Evolutionary conservation across 176 grass and related monocot species (phyloP), one percentile per base, ranked within the genome.

Genomic region (Eleusine coracana): DNA sequence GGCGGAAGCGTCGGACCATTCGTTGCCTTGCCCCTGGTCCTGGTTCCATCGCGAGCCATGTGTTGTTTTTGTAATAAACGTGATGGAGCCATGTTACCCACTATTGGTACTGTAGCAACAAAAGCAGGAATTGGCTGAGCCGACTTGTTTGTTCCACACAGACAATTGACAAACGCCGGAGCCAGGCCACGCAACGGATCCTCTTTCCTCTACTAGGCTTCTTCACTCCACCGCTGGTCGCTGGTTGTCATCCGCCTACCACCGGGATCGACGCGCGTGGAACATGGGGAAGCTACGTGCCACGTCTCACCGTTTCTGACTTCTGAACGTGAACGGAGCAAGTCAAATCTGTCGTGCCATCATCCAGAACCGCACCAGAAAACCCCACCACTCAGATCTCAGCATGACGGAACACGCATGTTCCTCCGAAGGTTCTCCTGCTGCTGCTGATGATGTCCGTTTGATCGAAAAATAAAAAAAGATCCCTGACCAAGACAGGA

Each of bases 1-100:
- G 8, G 49, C 64, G 11, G 39, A 74, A 68, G 81, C 75, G 54
- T 74, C 15, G 75, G 51, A 76, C 82, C 71, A 25, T 70, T 85
- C 18, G 49, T 42, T 69, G 46, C 75, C 65, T 34, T 27, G 14
- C 31, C 28, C 21, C 37, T 15, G 21, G 25, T 28, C 21, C 37
- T 15, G 21, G 25, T 28, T 15, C 7, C n/a, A 29, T 28, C 7
- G 4, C 36, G 8, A n/a, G 6, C 12, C 12, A 3, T 20, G 34
- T 71, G 40, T 1, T 50, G 34, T n/a, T 36, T 11, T 11, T 60
- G 20, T 60, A 55, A 11, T 27, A 70, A 44, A 37, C 80, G 28
- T 27, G 50, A 75, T 59, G 46, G 70, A 28, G 11, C 21, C 59
- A 58, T 28, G 34, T 21, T n/a, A 66, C 42, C 65, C 1, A 7